Evolutionary conservation across 768 basidiomycete genomes (phyloP), one percentile per base, ranked within the genome.

Genomic region (Omphalotus guepiniiformis): DNA sequence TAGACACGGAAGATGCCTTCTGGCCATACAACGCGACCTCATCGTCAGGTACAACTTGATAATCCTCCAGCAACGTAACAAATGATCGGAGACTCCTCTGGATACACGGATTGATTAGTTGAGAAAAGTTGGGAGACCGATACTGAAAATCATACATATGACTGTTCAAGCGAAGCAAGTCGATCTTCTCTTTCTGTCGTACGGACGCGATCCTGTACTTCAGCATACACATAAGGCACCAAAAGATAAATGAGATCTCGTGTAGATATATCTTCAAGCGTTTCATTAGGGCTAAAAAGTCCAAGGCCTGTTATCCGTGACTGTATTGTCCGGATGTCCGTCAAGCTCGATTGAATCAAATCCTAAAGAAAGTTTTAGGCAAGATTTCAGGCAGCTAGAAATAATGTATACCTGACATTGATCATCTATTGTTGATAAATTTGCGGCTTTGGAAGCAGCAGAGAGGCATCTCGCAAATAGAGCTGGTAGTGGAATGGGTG

Each of bases 241-340:
- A 82, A 70, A 9, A 95, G 71, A 63, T 89, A 93, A 2, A 84
- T 67, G 28, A 93, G 67, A 66, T 93, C 81, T 27, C 72, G 66
- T 1, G 91, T 90, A 2, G 86, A 72, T 47, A 95, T 81, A 62
- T 95, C 92, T 37, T 91, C 86, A 15, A 93, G 67, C 0, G 72
- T 73, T 58, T 95, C 92, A 57, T 94, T 94, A 3, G 83, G 71
- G 49, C 90, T 93, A 68, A 94, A 92, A 28, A 94, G 65, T 0
- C 80, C 77, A 36, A 93, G 69, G 30, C 72, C 73, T 21, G 73
- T 54, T 47, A 92, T 72, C 21, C 80, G 76, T 26, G 73, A 66
- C 38, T 70, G 66, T 30, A 88, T 63, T 35, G 68, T 65, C 21
- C 68, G 66, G 25, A 93, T 67, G 67, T 89, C 80, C 6, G 63